Base-by-base conservation (phyloP, 768 basidiomycete species). In the Amanita pallidorosea region DNA sequence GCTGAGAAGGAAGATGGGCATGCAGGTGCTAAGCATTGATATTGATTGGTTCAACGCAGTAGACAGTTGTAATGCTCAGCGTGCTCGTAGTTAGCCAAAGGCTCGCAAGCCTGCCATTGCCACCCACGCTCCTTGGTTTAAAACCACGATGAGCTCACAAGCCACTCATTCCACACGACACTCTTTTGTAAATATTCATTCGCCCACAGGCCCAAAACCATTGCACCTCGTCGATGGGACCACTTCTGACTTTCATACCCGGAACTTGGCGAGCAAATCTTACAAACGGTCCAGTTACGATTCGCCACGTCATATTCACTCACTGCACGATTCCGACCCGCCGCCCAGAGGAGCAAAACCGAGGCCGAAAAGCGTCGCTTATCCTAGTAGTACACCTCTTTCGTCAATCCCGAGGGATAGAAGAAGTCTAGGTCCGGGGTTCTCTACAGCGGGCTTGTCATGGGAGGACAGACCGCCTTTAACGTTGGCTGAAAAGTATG, bases 401-500 rank as follows among this genome's bases (percentile, higher is more conserved):
- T 49, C 25, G 22, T 5, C 17, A 20, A 15, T 20, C 18, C 25
- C 33, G 5, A 33, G 56, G 25, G 66, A 67, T 42, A 59, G 67
- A 52, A 56, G 61, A 42, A 65, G 67, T 54, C 52, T 62, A 7
- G 60, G 61, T 31, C 57, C 57, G 22, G 57, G 56, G 42, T 17
- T 47, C 33, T 42, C 11, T 20, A 17, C 43, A 42, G 22, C 40
- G 5, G 18, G 40, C 40, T 51, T 41, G 48, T 27, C 52, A 45
- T 46, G 53, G 50, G 27, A 47, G 13, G 43, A 60, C 54, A 63
- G 61, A 27, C 67, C 67, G n/a, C 81, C 80, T 13, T 57, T 70
- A 49, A 90, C 87, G 0, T 62, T 88, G 49, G 75, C 77, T 45
- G 88, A 89, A 66, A 84, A 80, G 85, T 88, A 60, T 53, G 80